Base-by-base conservation (phyloP, 2,329 filamentous ascomycete species). In the Nemania abortiva region DNA sequence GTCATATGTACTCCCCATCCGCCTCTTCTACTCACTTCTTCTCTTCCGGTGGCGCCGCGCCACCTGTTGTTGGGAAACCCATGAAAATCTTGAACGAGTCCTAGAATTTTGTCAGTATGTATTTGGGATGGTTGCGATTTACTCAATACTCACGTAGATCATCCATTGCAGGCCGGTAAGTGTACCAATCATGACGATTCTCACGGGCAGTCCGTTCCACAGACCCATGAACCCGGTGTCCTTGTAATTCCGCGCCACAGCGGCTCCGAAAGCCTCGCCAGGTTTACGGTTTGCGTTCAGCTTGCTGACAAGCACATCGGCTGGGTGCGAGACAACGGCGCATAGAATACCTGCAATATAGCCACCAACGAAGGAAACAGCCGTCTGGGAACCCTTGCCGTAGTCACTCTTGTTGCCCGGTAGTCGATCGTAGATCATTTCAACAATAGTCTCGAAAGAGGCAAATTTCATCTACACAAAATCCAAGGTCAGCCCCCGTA, bases 271-370 rank as follows among this genome's bases (percentile, higher is more conserved):
- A 1, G 88, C 89, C 83, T 97, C 94, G 34, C 93, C 93, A 1
- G 91, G 81, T 78, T 90, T 85, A 61, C 93, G 90, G 75, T 90
- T 90, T 37, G 93, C 90, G 77, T 97, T 97, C 74, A 97, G 85
- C 85, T 97, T 97, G 81, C 91, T 94, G 72, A 97, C 94, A 90
- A 97, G 95, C 76, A 97, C 94, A 79, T 95, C 92, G 59, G 92
- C 91, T 2, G 92, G 92, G 76, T 94, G 92, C 18, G 90, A 92
- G 29, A 96, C 92, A 65, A 94, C 86, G 52, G 94, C 94, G 78
- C 94, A 97, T 42, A 95, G 87, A 75, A 97, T 95, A 83, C 94
- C 94, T 29, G 94, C 94, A 59, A 95, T 84, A 79, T 97, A 97
- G 66, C 94, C 94, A 77, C 88, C 93, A 11, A 87, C 85, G 80